A percentile compares a stretch with the other conserved stretches of the same genome.
These are phyloP conservation scores for Astragalus membranaceus DNA, from an alignment of 306 rosid species.

Conservation along the genomic window DNA sequence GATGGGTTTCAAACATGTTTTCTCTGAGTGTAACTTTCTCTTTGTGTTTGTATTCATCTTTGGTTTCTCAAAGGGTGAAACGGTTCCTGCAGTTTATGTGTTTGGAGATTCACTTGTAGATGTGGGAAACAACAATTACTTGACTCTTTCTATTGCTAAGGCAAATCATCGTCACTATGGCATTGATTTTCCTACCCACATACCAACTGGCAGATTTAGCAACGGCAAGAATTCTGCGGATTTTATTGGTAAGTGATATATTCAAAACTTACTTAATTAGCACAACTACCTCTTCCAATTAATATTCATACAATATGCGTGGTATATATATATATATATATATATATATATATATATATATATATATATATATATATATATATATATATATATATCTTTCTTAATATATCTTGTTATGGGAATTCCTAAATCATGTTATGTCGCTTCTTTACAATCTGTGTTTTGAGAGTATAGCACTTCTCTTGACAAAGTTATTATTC, in stretches of 20 bases:
- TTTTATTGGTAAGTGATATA: constrained; percentile 39
- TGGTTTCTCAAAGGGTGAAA: constrained; percentile 32
- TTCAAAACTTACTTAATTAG: not conserved
- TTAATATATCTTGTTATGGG: too few relatives aligned
- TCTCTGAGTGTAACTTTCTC: not conserved
- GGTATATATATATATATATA: not conserved
- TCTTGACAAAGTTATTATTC: not conserved
- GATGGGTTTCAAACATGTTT: constrained; percentile 6
- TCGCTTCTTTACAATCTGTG: too few relatives aligned
- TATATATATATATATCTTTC: too few relatives aligned
- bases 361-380: too few relatives aligned
- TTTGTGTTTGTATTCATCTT: not conserved
- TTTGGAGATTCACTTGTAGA: constrained; percentile 81
- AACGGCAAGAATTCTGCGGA: constrained; percentile 87
- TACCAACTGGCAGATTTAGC: constrained; percentile 64
- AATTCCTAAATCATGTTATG: too few relatives aligned
- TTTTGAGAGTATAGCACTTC: not conserved
- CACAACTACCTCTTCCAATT: not conserved
- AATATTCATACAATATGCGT: not conserved
- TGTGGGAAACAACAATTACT: constrained; percentile 76
- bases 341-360: too few relatives aligned
- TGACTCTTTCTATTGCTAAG: constrained; percentile 42
- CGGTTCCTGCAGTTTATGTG: constrained; percentile 55
- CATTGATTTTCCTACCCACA: constrained; percentile 52
- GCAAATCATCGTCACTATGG: constrained; percentile 72